phyloP scores from a whole-genome alignment of 2,329 filamentous ascomycete genomes.

The Neonectria sp. region DNA sequence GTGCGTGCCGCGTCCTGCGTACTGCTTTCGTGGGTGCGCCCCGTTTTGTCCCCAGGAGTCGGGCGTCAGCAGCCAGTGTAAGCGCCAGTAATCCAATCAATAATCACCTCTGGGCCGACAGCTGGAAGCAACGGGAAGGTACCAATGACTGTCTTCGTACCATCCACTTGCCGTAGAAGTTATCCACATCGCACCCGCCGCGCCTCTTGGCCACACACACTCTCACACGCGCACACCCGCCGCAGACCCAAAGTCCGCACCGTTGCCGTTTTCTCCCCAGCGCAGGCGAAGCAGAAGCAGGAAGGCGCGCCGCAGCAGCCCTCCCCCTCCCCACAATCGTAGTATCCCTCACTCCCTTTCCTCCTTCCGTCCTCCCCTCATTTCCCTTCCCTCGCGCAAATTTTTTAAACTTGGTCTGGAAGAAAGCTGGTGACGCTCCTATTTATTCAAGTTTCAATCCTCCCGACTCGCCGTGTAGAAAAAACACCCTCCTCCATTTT shows the following conservation, averaged over 20 bases:
- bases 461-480: constrained; percentile 23
- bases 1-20: neutral
- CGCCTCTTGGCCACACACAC: constrained; percentile 5
- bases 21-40: neutral
- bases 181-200: constrained; percentile 4
- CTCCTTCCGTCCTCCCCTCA: constrained; percentile 39
- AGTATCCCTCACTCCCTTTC: constrained; percentile 28
- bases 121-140: constrained; percentile 23
- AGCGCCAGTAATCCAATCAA: constrained; percentile 18
- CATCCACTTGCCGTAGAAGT: neutral
- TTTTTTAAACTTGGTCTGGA: constrained; percentile 37
- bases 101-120: constrained; percentile 18
- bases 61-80: constrained; percentile 10
- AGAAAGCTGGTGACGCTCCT: constrained; percentile 26
- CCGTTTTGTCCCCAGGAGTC: constrained; percentile 1
- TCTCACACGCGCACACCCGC: constrained; percentile 17
- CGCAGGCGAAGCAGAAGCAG: constrained; percentile 25
- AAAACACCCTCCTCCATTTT: constrained; percentile 6
- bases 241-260: constrained; percentile 12
- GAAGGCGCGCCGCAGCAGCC: constrained; percentile 25
- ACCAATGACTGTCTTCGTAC: constrained; percentile 9
- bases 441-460: constrained; percentile 13
- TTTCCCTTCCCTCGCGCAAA: constrained; percentile 40
- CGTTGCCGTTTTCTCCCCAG: constrained; percentile 15
- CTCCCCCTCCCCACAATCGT: constrained; percentile 29